Evolutionary conservation across 176 grass and related monocot species (phyloP).

Genomic region (bread wheat (Triticum aestivum)): DNA sequence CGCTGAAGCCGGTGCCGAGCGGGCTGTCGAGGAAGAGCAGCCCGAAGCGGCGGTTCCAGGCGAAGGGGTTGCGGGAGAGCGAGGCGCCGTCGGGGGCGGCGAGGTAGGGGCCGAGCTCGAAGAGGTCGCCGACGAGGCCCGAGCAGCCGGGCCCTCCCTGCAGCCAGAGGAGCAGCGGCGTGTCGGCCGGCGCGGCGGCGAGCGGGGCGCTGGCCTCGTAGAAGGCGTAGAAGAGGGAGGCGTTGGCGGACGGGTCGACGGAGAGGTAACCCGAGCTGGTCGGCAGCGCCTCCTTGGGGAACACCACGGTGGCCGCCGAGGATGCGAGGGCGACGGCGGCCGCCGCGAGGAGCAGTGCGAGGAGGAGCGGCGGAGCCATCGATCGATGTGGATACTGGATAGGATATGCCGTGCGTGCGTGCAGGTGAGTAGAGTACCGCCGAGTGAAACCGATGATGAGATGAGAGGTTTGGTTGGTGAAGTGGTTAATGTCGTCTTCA

Average conservation of each 20-base stretch:
- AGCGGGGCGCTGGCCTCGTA: slow-evolving; percentile 51
- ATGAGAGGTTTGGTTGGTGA: neutral
- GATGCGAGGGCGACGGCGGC: neutral
- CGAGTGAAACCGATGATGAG: neutral
- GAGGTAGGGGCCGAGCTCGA: slow-evolving; percentile 56
- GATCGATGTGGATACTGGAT: neutral
- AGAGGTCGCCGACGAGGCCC: slow-evolving; percentile 43
- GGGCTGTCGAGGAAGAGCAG: slow-evolving; percentile 72
- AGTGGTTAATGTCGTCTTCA: neutral
- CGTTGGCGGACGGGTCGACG: neutral
- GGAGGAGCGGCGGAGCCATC: neutral
- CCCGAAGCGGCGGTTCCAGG: slow-evolving; percentile 54
- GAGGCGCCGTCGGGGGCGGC: slow-evolving; percentile 10
- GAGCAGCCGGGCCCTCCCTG: slow-evolving; percentile 62
- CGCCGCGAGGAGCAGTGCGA: neutral
- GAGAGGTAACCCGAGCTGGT: slow-evolving; percentile 59
- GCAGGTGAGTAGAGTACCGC: neutral
- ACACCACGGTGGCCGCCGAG: neutral
- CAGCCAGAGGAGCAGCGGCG: slow-evolving; percentile 59
- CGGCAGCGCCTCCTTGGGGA: slow-evolving; percentile 35
- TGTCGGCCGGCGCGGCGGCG: neutral
- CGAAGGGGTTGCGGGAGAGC: slow-evolving; percentile 37
- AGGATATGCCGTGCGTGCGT: neutral
- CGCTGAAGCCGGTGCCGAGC: slow-evolving; percentile 52
- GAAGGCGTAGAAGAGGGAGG: slow-evolving; percentile 57